Conservation (phyloP, 2,329 filamentous ascomycete genomes). For the Cercospora brassicicola region DNA sequence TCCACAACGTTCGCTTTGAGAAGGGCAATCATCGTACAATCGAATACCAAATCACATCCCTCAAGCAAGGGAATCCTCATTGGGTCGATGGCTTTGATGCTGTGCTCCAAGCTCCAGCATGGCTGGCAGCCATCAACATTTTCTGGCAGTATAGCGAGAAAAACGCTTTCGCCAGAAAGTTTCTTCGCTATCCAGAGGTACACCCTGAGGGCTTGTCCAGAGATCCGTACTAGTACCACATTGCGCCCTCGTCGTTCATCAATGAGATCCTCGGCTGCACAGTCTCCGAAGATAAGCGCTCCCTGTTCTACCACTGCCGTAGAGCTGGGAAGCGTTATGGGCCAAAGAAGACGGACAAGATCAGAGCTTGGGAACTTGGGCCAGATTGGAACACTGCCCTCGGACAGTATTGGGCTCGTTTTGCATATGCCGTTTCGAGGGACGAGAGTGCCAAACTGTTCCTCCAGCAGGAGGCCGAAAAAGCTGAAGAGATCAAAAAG, state of each 20-base stretch:
- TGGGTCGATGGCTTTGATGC: conserved; percentile 2
- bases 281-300: neutral
- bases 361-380: neutral
- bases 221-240: conserved; percentile 8
- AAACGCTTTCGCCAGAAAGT: neutral
- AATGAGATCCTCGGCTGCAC: neutral
- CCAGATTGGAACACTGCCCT: conserved; percentile 6
- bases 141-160: neutral
- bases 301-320: neutral
- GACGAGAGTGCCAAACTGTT: neutral
- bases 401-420: neutral
- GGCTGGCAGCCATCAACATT: neutral
- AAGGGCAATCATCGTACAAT: conserved; percentile 1
- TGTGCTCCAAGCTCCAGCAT: neutral
- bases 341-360: neutral
- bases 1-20: neutral
- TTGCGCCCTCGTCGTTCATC: neutral
- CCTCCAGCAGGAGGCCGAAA: neutral
- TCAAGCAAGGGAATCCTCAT: neutral
- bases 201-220: neutral
- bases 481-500: neutral
- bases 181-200: neutral
- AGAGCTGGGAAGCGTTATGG: neutral
- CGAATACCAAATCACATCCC: neutral
- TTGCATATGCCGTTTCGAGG: neutral